These are phyloP conservation scores for Diutina ranongensis DNA, from an alignment of 1,139 yeast genomes.

Conservation along the genomic window DNA sequence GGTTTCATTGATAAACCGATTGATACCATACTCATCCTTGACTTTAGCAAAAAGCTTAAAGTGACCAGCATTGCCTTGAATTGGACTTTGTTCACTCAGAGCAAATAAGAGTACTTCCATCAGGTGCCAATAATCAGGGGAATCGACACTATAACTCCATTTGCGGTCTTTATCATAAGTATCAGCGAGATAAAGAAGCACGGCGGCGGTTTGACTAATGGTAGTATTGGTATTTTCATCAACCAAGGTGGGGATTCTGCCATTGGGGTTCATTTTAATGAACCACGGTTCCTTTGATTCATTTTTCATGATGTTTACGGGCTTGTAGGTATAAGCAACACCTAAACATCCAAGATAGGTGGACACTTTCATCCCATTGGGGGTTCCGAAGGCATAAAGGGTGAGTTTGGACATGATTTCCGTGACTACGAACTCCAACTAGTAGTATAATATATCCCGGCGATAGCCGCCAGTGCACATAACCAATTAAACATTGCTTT, in stretches of 20 bases:
- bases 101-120: slow-evolving; percentile 44
- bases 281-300: slow-evolving; percentile 45
- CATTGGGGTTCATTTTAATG: slow-evolving; percentile 45
- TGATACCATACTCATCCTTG: slow-evolving; percentile 39
- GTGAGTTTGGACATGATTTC: background rate
- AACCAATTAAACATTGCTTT: no score
- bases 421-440: no score
- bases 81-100: slow-evolving; percentile 50
- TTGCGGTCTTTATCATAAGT: slow-evolving; percentile 43
- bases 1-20: slow-evolving; percentile 39
- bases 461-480: no score
- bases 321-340: slow-evolving; percentile 33
- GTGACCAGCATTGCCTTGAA: slow-evolving; percentile 47
- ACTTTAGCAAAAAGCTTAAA: slow-evolving; percentile 31
- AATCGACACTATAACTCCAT: slow-evolving; percentile 32
- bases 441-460: no score
- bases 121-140: slow-evolving; percentile 36
- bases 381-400: slow-evolving; percentile 35
- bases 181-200: slow-evolving; percentile 43
- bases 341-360: slow-evolving; percentile 36
- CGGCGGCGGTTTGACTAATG: slow-evolving; percentile 49
- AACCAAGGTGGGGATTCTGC: slow-evolving; percentile 47
- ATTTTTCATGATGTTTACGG: slow-evolving; percentile 26
- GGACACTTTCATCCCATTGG: slow-evolving; percentile 45
- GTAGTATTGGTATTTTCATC: slow-evolving; percentile 33